Conservation (phyloP, 2,329 filamentous ascomycete species). For the Fusarium lyarnte region DNA sequence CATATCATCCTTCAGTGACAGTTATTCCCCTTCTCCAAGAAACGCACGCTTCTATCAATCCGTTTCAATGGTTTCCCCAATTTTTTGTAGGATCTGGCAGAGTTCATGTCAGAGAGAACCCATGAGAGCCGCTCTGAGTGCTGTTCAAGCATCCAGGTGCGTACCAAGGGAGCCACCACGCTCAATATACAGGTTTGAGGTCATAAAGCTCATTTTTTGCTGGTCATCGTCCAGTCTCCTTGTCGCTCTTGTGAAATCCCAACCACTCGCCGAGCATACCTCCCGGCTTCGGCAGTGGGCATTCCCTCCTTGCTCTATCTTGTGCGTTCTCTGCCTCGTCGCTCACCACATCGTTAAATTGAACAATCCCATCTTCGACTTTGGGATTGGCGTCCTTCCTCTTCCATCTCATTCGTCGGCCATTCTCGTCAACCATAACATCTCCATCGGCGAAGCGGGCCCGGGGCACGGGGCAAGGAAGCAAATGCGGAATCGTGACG, state of each 20-base stretch:
- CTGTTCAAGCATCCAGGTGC: background rate
- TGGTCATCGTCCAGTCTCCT: slow-evolving; percentile 40
- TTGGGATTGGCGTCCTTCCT: slow-evolving; percentile 50
- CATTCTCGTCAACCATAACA: slow-evolving; percentile 57
- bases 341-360: slow-evolving; percentile 54
- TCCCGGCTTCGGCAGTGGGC: slow-evolving; percentile 90
- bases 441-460: slow-evolving; percentile 78
- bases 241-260: slow-evolving; percentile 66
- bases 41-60: background rate
- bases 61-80: background rate
- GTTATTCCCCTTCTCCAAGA: background rate
- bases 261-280: slow-evolving; percentile 80
- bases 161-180: background rate
- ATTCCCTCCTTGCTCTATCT: slow-evolving; percentile 72
- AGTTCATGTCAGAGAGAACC: background rate
- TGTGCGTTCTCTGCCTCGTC: slow-evolving; percentile 49
- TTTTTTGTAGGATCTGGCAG: background rate
- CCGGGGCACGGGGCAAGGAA: slow-evolving; percentile 89
- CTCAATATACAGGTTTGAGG: background rate
- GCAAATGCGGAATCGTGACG: slow-evolving; percentile 86
- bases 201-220: slow-evolving; percentile 9
- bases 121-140: background rate
- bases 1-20: background rate
- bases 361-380: slow-evolving; percentile 58
- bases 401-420: slow-evolving; percentile 57